Evolutionary conservation across 306 rosid species (phyloP).

Genomic region (Inga laurina): DNA sequence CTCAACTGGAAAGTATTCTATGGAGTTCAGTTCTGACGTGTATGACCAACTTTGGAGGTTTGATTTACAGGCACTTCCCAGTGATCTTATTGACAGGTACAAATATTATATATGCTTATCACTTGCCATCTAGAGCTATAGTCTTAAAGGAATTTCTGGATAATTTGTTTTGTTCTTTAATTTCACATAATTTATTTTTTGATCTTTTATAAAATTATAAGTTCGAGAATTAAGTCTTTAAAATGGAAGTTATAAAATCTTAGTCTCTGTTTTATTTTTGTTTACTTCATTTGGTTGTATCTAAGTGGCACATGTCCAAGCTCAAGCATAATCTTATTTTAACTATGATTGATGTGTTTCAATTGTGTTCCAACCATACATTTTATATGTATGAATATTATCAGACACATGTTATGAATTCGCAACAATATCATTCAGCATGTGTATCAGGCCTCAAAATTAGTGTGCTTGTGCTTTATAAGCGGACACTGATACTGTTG

Average conservation of each 20-base stretch:
- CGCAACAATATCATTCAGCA: background rate
- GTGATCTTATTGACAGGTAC: conserved; percentile 48
- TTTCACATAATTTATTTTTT: background rate
- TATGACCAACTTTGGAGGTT: conserved; percentile 47
- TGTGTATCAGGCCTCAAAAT: background rate
- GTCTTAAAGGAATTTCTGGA: background rate
- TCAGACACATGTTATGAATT: background rate
- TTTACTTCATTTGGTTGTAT: too few species aligned
- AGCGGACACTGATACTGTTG: background rate
- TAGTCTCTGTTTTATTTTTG: background rate
- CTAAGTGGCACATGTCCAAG: too few species aligned
- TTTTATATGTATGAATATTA: background rate
- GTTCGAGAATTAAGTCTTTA: background rate
- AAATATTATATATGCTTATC: background rate
- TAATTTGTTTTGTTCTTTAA: background rate
- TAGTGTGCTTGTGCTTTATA: background rate
- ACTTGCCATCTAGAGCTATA: background rate
- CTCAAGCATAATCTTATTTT: background rate
- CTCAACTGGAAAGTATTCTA: conserved; percentile 41
- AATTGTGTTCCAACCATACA: background rate
- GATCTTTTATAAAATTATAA: background rate
- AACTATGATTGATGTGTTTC: background rate
- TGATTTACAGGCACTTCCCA: conserved; percentile 50
- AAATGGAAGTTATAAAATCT: background rate
- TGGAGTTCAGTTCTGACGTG: conserved; percentile 43